These are phyloP conservation scores for Xylaria sp. DNA, from an alignment of 2,329 filamentous ascomycete species.

Conservation along the genomic window DNA sequence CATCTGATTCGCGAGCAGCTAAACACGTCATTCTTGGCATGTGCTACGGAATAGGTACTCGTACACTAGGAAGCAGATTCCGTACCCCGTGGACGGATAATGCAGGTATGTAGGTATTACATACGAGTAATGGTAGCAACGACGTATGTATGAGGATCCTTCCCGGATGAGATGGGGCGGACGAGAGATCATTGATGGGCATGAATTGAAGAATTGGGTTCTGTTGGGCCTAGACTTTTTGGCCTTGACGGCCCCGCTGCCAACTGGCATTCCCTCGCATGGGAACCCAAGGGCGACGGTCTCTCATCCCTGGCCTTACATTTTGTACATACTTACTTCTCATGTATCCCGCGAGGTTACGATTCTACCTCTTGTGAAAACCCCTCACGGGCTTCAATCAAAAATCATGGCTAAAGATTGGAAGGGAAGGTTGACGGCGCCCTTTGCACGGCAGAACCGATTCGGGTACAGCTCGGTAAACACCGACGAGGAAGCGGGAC, in stretches of 20 bases:
- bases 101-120: too few species aligned
- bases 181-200: background rate
- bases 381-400: background rate
- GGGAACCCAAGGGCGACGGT: slow-evolving; percentile 5
- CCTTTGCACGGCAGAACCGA: slow-evolving; percentile 14
- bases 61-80: too few species aligned
- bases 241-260: slow-evolving; percentile 2
- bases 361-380: background rate
- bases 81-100: too few species aligned
- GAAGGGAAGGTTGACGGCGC: slow-evolving; percentile 16
- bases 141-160: too few species aligned
- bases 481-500: slow-evolving; percentile 17
- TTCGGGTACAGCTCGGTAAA: slow-evolving; percentile 26
- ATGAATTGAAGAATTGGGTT: background rate
- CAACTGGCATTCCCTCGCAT: slow-evolving; percentile 5
- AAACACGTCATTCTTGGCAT: background rate
- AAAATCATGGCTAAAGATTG: slow-evolving; percentile 24
- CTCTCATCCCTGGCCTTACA: background rate
- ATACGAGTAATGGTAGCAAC: too few species aligned
- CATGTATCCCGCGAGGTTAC: background rate
- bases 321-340: background rate
- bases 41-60: too few species aligned
- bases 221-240: background rate
- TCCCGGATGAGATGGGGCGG: background rate
- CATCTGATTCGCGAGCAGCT: background rate